These are phyloP conservation scores for Nannochloris sp. DNA, from an alignment of 139 green algal species.

Conservation along the genomic window DNA sequence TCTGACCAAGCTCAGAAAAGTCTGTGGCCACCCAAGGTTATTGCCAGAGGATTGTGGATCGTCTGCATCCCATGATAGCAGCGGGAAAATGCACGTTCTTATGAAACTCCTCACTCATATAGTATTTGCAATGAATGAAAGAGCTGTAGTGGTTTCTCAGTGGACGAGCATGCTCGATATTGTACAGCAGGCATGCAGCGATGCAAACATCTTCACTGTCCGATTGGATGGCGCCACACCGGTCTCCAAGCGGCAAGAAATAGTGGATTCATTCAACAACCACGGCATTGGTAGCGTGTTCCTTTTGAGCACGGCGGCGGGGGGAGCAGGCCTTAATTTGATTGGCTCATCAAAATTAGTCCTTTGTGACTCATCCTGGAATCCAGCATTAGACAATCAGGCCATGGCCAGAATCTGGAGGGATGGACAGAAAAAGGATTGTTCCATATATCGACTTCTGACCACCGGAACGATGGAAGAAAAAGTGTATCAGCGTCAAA, in stretches of 20 bases:
- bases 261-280: slow-evolving; percentile 73
- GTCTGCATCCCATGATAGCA: not conserved
- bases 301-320: slow-evolving; percentile 74
- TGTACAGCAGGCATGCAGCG: slow-evolving; percentile 28
- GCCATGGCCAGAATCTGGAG: slow-evolving; percentile 78
- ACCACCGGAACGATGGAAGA: slow-evolving; percentile 77
- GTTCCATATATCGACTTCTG: slow-evolving; percentile 69
- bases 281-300: slow-evolving; percentile 51
- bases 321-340: slow-evolving; percentile 83
- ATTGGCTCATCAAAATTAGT: slow-evolving; percentile 65
- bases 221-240: slow-evolving; percentile 67
- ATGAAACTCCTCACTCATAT: slow-evolving; percentile 37
- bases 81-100: slow-evolving; percentile 57
- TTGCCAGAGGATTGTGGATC: not conserved
- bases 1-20: slow-evolving; percentile 53
- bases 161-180: slow-evolving; percentile 61
- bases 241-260: slow-evolving; percentile 47
- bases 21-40: slow-evolving; percentile 67
- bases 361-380: slow-evolving; percentile 65
- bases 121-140: slow-evolving; percentile 17
- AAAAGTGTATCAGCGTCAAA: slow-evolving; percentile 83
- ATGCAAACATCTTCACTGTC: slow-evolving; percentile 20
- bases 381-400: slow-evolving; percentile 51
- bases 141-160: slow-evolving; percentile 60
- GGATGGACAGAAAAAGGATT: slow-evolving; percentile 69